Conservation (phyloP, 805 yeast genomes). For the Lipomyces lipofer region DNA sequence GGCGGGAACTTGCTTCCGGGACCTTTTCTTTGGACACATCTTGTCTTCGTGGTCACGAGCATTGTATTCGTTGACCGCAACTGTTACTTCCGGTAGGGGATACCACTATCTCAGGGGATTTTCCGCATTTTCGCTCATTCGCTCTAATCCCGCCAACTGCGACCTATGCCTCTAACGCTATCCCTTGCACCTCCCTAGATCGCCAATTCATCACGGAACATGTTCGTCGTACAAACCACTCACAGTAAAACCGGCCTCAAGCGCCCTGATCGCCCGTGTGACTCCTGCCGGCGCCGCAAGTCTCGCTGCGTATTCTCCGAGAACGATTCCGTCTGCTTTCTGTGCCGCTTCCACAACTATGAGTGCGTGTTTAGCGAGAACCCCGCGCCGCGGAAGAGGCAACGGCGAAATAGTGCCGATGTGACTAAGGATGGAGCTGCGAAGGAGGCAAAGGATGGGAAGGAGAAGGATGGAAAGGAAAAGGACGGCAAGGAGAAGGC, state of each 20-base stretch:
- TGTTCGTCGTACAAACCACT: slow-evolving; percentile 32
- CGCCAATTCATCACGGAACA: too few species aligned
- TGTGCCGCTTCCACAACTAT: slow-evolving; percentile 32
- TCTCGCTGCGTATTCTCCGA: slow-evolving; percentile 31
- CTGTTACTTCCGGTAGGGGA: too few species aligned
- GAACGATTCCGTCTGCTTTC: slow-evolving; percentile 29
- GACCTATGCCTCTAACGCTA: too few species aligned
- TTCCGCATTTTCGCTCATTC: too few species aligned
- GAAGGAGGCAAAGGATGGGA: slow-evolving; percentile 10
- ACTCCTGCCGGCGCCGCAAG: slow-evolving; percentile 31
- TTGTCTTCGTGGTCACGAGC: too few species aligned
- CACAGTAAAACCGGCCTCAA: slow-evolving; percentile 30
- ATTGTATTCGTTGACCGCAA: too few species aligned
- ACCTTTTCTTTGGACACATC: too few species aligned
- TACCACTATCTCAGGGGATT: too few species aligned
- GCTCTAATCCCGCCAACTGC: too few species aligned
- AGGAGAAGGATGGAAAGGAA: slow-evolving; percentile 7
- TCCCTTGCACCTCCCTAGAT: too few species aligned
- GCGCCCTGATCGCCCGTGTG: slow-evolving; percentile 33
- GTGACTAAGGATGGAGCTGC: slow-evolving; percentile 1
- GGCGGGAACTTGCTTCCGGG: too few species aligned
- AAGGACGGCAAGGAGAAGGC: slow-evolving; percentile 4
- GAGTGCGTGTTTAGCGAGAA: slow-evolving; percentile 31
- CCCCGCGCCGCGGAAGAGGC: slow-evolving; percentile 27
- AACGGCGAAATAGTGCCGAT: slow-evolving; percentile 16